Evolutionary conservation across 2,329 filamentous ascomycete species (phyloP), one percentile per base, ranked within the genome.

Genomic region (Sarocladiaceae sp.): DNA sequence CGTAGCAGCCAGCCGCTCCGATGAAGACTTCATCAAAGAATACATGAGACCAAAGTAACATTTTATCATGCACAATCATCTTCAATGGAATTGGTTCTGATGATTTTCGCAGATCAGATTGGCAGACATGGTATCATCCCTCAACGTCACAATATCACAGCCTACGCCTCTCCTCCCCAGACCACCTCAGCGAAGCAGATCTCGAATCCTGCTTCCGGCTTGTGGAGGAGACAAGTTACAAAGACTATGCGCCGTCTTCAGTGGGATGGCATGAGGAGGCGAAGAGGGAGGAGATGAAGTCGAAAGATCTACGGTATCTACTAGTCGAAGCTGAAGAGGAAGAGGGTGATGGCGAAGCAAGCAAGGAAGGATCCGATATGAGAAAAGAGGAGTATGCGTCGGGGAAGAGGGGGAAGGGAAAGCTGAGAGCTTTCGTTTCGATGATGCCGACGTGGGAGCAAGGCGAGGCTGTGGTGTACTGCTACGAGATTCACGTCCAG

Each of bases 401-500:
- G n/a, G 26, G 9, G n/a, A n/a, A 33, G 11, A 15, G 12, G 33
- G 26, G 29, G 12, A 19, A 13, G 37, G 20, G 6, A 21, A 34
- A 13, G 50, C 82, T 7, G 58, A 62, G 15, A 80, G 70, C 4
- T 16, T 84, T 86, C 54, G 69, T 74, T 1, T 85, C 80, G n/a
- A 67, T 86, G 55, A 82, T 85, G 81, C 74, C 83, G n/a, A 83
- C 80, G 2, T 76, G 76, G 53, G 83, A 88, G 56, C 78, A 82
- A 49, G 72, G 72, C 1, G 65, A 78, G 47, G 69, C 80, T 0
- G 84, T 89, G 2, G 58, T 88, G 16, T 91, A 89, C 60, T 82
- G 85, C 59, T 91, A 89, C 58, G 85, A 91, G 63, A 78, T 91
- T 27, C 85, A 91, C 56, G 71, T 90, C 3, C 62, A 68, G 29